Percentiles rank a stretch among this genome's conserved stretches.
Conservation (phyloP, 2,329 filamentous ascomycete species). For the Nemania diffusa region DNA sequence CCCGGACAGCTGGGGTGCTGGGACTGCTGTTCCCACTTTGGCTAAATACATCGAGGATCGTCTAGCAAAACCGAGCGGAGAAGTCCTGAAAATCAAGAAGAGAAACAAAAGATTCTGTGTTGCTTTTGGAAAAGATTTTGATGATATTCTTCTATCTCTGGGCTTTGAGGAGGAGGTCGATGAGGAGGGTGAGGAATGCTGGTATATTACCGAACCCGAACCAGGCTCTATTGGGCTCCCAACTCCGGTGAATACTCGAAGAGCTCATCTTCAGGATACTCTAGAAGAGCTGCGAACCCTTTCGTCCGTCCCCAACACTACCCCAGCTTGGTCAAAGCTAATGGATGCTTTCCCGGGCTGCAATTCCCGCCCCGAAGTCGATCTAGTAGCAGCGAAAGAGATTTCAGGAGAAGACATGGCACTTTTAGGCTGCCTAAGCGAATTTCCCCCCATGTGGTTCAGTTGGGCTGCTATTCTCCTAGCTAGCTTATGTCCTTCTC, state of each 20-base stretch:
- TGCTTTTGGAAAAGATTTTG: slow-evolving; percentile 63
- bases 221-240: slow-evolving; percentile 49
- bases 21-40: slow-evolving; percentile 56
- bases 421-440: slow-evolving; percentile 44
- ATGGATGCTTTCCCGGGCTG: slow-evolving; percentile 40
- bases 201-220: slow-evolving; percentile 49
- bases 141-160: slow-evolving; percentile 60
- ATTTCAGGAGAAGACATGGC: slow-evolving; percentile 39
- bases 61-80: slow-evolving; percentile 53
- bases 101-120: slow-evolving; percentile 67
- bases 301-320: slow-evolving; percentile 17
- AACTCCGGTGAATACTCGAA: slow-evolving; percentile 49
- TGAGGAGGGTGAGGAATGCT: slow-evolving; percentile 54
- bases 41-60: slow-evolving; percentile 63
- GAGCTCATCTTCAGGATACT: slow-evolving; percentile 47
- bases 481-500: slow-evolving; percentile 40
- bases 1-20: slow-evolving; percentile 53
- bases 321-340: slow-evolving; percentile 42
- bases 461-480: slow-evolving; percentile 47
- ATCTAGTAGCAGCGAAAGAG: not conserved
- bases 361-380: slow-evolving; percentile 13
- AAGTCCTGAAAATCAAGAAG: slow-evolving; percentile 60
- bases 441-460: slow-evolving; percentile 42
- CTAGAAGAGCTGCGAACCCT: slow-evolving; percentile 42
- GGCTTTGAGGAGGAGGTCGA: slow-evolving; percentile 58